Percentiles rank a stretch among this genome's conserved stretches.
phyloP scores from a whole-genome alignment of 225 moss, liverwort and hornwort genomes.

The Asterella californica region DNA sequence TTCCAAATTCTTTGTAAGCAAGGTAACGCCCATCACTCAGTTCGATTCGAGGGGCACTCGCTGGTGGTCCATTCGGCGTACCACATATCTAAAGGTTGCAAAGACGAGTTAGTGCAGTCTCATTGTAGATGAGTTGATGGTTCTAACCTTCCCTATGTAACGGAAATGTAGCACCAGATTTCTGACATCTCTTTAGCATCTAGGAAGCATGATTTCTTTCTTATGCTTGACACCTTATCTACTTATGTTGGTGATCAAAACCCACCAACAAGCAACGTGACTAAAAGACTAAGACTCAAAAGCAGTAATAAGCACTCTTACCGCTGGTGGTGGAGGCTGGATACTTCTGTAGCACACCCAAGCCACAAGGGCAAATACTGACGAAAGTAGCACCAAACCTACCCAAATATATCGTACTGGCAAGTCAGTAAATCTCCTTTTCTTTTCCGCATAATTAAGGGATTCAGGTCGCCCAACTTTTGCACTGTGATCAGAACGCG shows the following conservation, averaged over 20 bases:
- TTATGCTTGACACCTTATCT: not conserved
- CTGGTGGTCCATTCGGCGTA: constrained; percentile 59
- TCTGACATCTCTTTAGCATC: no score
- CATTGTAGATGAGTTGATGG: not conserved
- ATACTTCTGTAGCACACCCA: constrained; percentile 33
- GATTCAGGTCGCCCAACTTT: constrained; percentile 7
- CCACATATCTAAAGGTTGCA: constrained; percentile 33
- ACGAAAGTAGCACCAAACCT: constrained; percentile 44
- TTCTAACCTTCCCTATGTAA: not conserved
- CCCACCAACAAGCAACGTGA: no score
- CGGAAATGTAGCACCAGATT: not conserved
- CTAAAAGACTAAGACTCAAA: not conserved
- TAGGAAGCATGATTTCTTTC: not conserved
- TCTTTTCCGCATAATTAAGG: not conserved
- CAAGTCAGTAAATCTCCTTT: constrained; percentile 24
- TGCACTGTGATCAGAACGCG: not conserved
- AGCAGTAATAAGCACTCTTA: not conserved
- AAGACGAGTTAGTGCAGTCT: not conserved
- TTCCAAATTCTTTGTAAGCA: constrained; percentile 78
- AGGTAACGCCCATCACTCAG: constrained; percentile 81
- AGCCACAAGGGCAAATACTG: constrained; percentile 26
- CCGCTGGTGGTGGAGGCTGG: constrained; percentile 40
- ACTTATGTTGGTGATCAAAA: not conserved
- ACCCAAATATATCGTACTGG: constrained; percentile 26
- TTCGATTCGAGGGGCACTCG: constrained; percentile 72